These are phyloP conservation scores for Alternaria rosae DNA, from an alignment of 2,329 filamentous ascomycete species.

Conservation along the genomic window DNA sequence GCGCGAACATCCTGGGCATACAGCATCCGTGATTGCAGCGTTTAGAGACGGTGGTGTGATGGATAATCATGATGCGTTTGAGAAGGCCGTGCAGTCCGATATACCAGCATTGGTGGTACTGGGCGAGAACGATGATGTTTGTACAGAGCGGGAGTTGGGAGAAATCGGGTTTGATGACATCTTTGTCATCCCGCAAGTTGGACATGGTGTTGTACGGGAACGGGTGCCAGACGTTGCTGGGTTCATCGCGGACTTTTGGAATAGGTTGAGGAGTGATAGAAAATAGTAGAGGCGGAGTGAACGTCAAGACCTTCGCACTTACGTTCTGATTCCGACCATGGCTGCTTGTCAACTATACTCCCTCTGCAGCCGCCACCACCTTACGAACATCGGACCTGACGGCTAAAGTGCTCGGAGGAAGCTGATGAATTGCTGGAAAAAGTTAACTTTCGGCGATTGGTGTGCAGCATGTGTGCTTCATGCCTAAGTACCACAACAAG, in stretches of 20 bases:
- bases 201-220: constrained; percentile 53
- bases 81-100: constrained; percentile 28
- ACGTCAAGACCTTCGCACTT: not conserved
- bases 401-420: not conserved
- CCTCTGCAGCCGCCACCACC: not conserved
- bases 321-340: not conserved
- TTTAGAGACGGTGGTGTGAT: constrained; percentile 57
- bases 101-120: constrained; percentile 44
- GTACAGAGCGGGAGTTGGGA: constrained; percentile 41
- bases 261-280: not conserved
- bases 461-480: not conserved
- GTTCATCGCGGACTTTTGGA: constrained; percentile 44
- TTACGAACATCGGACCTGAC: not conserved
- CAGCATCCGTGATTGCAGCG: constrained; percentile 56
- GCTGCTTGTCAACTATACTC: not conserved
- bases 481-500: not conserved
- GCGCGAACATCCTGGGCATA: constrained; percentile 56
- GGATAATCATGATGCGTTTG: constrained; percentile 49
- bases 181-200: constrained; percentile 47
- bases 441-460: not conserved
- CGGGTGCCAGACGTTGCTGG: constrained; percentile 48
- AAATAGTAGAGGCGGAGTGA: not conserved
- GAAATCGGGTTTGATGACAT: constrained; percentile 48
- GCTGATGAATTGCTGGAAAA: not conserved
- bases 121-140: constrained; percentile 50